Evolutionary conservation across 257 asterid genomes (phyloP).

Genomic region (Ilex asprella): DNA sequence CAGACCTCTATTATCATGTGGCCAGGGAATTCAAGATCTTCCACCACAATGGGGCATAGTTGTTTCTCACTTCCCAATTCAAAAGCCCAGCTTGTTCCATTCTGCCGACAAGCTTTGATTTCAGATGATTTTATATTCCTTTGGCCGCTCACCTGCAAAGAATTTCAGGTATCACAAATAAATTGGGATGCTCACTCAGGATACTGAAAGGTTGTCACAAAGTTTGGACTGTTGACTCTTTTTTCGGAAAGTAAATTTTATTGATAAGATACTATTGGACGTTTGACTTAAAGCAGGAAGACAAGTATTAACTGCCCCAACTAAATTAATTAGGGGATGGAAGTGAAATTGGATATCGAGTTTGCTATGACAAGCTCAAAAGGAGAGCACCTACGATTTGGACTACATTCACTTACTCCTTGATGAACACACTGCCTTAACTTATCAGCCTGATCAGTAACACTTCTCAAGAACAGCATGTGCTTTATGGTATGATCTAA

Average conservation of each 20-base stretch:
- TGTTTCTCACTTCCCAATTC: constrained; percentile 57
- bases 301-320: too few relatives aligned
- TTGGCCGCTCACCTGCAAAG: constrained; percentile 32
- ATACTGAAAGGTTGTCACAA: too few relatives aligned
- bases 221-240: too few relatives aligned
- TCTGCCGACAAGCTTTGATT: constrained; percentile 25
- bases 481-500: constrained; percentile 85
- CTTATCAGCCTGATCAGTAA: constrained; percentile 64
- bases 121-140: constrained; percentile 27
- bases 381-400: too few relatives aligned
- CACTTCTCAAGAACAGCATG: constrained; percentile 67
- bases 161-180: not conserved
- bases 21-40: constrained; percentile 78
- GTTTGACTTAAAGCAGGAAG: too few relatives aligned
- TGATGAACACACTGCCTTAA: constrained; percentile 39
- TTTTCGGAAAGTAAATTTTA: too few relatives aligned
- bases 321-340: too few relatives aligned
- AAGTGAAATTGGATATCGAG: too few relatives aligned
- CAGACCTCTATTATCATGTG: constrained; percentile 86
- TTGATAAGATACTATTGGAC: too few relatives aligned
- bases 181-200: too few relatives aligned
- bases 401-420: constrained; percentile 34
- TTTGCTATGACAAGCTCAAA: too few relatives aligned
- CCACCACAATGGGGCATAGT: constrained; percentile 69
- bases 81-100: constrained; percentile 88